A percentile compares a stretch with the other conserved stretches of the same genome.
phyloP scores from a whole-genome alignment of 2,329 filamentous ascomycete genomes.

The Exserohilum rostratum region DNA sequence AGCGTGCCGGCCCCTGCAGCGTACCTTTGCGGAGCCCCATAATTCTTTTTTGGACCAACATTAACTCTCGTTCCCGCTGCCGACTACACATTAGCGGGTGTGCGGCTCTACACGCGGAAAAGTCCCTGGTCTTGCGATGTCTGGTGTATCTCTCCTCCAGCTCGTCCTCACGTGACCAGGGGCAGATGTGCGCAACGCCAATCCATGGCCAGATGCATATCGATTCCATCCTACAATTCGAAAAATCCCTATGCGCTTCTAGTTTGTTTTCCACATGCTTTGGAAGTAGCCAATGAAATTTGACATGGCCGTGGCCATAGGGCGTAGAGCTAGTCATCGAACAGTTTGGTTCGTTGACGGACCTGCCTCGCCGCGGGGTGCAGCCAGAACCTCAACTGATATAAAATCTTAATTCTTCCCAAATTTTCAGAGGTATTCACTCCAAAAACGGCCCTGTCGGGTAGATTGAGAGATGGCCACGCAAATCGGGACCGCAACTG shows the following conservation, averaged over 20 bases:
- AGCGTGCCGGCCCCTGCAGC: background rate
- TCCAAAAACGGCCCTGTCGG: background rate
- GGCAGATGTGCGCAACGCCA: background rate
- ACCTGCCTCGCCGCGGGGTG: too few relatives aligned
- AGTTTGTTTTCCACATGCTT: background rate
- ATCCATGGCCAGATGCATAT: background rate
- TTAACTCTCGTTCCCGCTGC: background rate
- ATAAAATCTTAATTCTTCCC: background rate
- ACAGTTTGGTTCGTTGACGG: background rate
- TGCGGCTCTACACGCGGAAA: background rate
- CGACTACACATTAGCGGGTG: background rate
- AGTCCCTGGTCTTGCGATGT: background rate
- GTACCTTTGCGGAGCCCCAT: background rate
- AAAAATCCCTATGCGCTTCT: too few relatives aligned
- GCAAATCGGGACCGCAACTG: background rate
- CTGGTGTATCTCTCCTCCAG: background rate
- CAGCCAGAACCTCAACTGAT: too few relatives aligned
- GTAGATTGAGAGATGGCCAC: slow-evolving; percentile 4
- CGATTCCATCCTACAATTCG: background rate
- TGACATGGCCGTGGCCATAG: background rate
- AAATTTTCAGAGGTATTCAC: background rate
- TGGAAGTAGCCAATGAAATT: background rate
- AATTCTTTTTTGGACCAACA: background rate
- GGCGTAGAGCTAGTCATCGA: background rate
- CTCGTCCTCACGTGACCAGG: background rate